Percentiles rank a stretch among this genome's conserved stretches.
Evolutionary conservation across 2,329 filamentous ascomycete species (phyloP).

Genomic region (Rasamsonia emersonii): DNA sequence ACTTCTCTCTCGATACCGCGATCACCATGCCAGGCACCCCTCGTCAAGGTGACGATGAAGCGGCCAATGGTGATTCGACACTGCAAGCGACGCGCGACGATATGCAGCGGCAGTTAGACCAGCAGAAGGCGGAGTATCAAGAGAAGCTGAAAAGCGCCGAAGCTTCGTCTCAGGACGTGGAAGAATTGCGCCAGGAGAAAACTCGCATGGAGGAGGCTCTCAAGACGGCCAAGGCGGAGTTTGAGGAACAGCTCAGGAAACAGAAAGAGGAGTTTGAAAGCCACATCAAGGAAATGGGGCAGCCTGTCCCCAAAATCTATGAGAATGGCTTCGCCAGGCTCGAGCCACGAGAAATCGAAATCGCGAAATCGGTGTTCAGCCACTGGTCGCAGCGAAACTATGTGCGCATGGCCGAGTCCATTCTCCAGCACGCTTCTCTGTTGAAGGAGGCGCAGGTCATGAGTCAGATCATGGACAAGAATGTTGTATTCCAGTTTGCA

Average conservation of each 20-base stretch:
- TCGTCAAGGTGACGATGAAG: conserved; percentile 58
- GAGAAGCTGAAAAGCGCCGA: conserved; percentile 68
- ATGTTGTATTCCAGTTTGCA: conserved; percentile 88
- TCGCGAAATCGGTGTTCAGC: conserved; percentile 57
- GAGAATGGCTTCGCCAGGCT: conserved; percentile 43
- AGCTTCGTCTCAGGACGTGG: conserved; percentile 62
- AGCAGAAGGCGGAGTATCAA: conserved; percentile 74
- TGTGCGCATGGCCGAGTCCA: conserved; percentile 85
- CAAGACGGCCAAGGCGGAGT: conserved; percentile 70
- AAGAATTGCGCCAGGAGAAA: conserved; percentile 77
- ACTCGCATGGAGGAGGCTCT: conserved; percentile 75
- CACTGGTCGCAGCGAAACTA: conserved; percentile 81
- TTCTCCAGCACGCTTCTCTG: conserved; percentile 77
- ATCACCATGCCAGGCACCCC: conserved; percentile 93
- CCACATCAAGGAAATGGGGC: conserved; percentile 67
- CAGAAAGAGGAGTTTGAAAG: conserved; percentile 80
- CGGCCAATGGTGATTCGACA: conserved; percentile 48
- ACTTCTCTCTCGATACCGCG: conserved; percentile 88
- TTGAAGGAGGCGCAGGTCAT: conserved; percentile 96
- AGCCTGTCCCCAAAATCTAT: conserved; percentile 45
- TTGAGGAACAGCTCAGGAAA: conserved; percentile 73
- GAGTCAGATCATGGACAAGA: conserved; percentile 92
- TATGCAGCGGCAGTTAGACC: conserved; percentile 74
- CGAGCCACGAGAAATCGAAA: conserved; percentile 61
- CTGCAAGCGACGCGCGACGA: conserved; percentile 69